Conservation (phyloP, 2,329 filamentous ascomycete species). For the Truncatella angustata region DNA sequence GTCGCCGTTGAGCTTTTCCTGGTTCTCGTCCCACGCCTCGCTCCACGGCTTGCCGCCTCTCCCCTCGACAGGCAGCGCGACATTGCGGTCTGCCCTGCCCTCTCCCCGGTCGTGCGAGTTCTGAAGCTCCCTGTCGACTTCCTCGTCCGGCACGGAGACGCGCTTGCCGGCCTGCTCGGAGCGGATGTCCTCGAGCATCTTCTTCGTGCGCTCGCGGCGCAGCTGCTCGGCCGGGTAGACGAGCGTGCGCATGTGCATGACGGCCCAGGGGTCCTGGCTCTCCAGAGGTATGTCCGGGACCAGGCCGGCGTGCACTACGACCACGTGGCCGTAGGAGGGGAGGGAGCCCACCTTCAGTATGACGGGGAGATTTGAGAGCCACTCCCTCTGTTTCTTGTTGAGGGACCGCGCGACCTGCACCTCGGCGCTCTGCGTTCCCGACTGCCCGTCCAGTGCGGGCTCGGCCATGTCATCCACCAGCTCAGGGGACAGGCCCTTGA, state of each 20-base stretch:
- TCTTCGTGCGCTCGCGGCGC: conserved; percentile 8
- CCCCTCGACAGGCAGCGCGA: conserved; percentile 32
- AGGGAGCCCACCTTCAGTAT: conserved; percentile 71
- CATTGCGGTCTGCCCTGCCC: conserved; percentile 11
- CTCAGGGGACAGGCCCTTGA: conserved; percentile 11
- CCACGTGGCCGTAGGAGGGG: conserved; percentile 53
- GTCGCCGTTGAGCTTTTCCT: conserved; percentile 29
- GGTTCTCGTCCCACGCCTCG: conserved; percentile 56
- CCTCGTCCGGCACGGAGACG: conserved; percentile 18
- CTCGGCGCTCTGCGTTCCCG: conserved; percentile 37
- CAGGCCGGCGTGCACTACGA: conserved; percentile 83
- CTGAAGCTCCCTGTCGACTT: conserved; percentile 13
- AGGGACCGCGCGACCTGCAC: conserved; percentile 57
- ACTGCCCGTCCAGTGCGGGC: conserved; percentile 29
- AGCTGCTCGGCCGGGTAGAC: conserved; percentile 45
- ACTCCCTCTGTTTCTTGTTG: conserved; percentile 59
- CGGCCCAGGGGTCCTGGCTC: conserved; percentile 71
- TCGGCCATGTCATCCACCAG: conserved; percentile 25
- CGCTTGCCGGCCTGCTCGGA: conserved; percentile 25
- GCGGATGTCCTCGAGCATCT: conserved; percentile 1
- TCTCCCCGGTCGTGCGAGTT: conserved; percentile 21
- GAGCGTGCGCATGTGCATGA: conserved; percentile 91
- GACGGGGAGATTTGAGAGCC: conserved; percentile 71
- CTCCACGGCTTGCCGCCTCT: conserved; percentile 65
- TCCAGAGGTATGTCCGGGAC: conserved; percentile 71